phyloP scores from a whole-genome alignment of 306 rosid species.

The Vigna nakashimae region DNA sequence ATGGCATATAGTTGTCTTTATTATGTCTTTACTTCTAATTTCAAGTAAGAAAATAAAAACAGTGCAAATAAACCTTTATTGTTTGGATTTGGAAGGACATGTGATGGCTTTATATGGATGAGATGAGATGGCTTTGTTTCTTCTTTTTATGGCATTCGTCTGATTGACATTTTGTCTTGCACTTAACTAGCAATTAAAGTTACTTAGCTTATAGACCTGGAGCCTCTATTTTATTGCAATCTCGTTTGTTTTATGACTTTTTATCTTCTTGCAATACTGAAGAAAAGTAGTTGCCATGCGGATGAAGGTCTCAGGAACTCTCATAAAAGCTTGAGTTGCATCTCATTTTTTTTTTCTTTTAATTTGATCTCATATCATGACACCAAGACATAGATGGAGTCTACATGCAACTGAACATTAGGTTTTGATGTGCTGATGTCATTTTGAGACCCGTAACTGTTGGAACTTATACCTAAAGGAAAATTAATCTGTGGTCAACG shows the following conservation, averaged over 20 bases:
- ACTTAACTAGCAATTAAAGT: neutral
- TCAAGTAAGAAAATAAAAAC: neutral
- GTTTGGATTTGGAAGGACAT: neutral
- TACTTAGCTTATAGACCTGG: neutral
- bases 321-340: neutral
- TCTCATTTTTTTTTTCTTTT: neutral
- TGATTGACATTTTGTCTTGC: neutral
- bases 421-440: neutral
- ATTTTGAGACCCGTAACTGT: slow-evolving; percentile 14
- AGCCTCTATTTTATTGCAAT: slow-evolving; percentile 17
- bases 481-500: slow-evolving; percentile 5
- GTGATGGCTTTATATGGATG: neutral
- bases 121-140: slow-evolving; percentile 7
- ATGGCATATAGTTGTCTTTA: neutral
- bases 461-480: slow-evolving; percentile 1
- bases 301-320: slow-evolving; percentile 19
- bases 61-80: slow-evolving; percentile 1
- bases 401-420: neutral
- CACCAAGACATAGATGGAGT: slow-evolving; percentile 1
- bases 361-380: slow-evolving; percentile 17
- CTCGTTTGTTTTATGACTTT: slow-evolving; percentile 10
- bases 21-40: neutral
- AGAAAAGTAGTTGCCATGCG: slow-evolving; percentile 19
- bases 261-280: neutral
- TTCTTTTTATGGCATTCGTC: neutral